phyloP scores from a whole-genome alignment of 179 eudicot species.

The Silene coronaria region DNA sequence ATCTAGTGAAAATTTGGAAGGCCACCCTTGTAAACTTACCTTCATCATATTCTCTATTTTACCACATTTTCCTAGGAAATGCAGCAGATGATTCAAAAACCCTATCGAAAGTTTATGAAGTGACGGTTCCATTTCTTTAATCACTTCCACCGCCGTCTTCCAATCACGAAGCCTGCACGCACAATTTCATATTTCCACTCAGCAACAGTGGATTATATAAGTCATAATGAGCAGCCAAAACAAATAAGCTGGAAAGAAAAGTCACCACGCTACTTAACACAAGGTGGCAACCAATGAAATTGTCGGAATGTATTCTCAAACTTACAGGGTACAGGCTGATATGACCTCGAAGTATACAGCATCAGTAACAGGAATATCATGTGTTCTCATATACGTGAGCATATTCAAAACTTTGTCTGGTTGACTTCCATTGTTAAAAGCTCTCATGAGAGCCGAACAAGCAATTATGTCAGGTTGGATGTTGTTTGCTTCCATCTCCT shows the following conservation, averaged over 20 bases:
- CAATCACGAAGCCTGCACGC: conserved; percentile 72
- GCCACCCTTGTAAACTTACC: conserved; percentile 37
- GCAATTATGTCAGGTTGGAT: conserved; percentile 71
- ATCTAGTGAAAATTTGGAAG: background rate
- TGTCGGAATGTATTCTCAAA: conserved; percentile 10
- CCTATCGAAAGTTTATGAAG: conserved; percentile 62
- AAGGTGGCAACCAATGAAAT: conserved; percentile 1
- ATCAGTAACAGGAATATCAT: conserved; percentile 51
- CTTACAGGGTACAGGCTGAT: conserved; percentile 92
- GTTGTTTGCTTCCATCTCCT: conserved; percentile 73
- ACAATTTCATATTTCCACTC: conserved; percentile 15
- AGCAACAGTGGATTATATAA: background rate
- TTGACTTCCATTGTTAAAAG: conserved; percentile 71
- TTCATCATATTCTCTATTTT: conserved; percentile 83
- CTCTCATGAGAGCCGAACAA: conserved; percentile 86
- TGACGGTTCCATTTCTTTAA: conserved; percentile 64
- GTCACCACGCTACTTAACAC: background rate
- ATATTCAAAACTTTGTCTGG: conserved; percentile 63
- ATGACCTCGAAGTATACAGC: conserved; percentile 72
- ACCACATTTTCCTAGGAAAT: conserved; percentile 78
- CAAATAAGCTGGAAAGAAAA: background rate
- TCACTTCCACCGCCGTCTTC: conserved; percentile 49
- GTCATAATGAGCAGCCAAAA: background rate
- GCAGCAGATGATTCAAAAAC: conserved; percentile 72
- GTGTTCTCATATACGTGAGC: conserved; percentile 58